phyloP scores from a whole-genome alignment of 768 basidiomycete species.

The Sporobolomyces pararoseus region DNA sequence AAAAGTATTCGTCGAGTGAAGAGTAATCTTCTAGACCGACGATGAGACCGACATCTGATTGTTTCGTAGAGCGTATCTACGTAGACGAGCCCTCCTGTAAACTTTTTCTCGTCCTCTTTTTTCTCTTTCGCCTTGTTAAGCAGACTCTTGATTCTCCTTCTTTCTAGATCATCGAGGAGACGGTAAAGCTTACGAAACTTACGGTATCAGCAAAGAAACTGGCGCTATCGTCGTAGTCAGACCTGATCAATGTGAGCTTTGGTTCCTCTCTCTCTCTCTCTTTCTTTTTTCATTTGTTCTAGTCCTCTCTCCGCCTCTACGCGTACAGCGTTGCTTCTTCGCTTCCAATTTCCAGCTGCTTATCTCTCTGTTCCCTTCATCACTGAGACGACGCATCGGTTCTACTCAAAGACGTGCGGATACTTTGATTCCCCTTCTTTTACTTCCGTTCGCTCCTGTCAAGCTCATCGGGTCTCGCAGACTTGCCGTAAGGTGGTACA shows the following conservation, averaged over 20 bases:
- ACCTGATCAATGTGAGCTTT: constrained; percentile 42
- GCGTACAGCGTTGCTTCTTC: too few species aligned
- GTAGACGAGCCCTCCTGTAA: constrained; percentile 32
- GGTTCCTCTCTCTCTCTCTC: background rate
- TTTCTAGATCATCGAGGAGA: constrained; percentile 43
- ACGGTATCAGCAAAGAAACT: constrained; percentile 43
- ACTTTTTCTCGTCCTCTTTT: background rate
- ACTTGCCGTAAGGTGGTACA: too few species aligned
- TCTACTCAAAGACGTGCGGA: too few species aligned
- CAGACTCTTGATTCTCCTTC: too few species aligned
- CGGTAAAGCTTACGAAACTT: constrained; percentile 45
- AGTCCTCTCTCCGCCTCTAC: background rate
- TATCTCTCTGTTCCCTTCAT: too few species aligned
- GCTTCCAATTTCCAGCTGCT: too few species aligned
- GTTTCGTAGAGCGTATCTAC: constrained; percentile 18
- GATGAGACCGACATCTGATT: constrained; percentile 40
- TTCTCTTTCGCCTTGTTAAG: background rate
- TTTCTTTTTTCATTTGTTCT: background rate
- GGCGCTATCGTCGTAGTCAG: constrained; percentile 46
- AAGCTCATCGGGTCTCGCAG: too few species aligned
- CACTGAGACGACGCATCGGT: too few species aligned
- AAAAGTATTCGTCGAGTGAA: constrained; percentile 43
- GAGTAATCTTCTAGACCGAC: constrained; percentile 41
- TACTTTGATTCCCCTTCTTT: too few species aligned
- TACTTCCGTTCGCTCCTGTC: too few species aligned